A percentile compares a stretch with the other conserved stretches of the same genome.
Conservation (phyloP, 2,329 filamentous ascomycete genomes). For the Colletotrichum liriopes region DNA sequence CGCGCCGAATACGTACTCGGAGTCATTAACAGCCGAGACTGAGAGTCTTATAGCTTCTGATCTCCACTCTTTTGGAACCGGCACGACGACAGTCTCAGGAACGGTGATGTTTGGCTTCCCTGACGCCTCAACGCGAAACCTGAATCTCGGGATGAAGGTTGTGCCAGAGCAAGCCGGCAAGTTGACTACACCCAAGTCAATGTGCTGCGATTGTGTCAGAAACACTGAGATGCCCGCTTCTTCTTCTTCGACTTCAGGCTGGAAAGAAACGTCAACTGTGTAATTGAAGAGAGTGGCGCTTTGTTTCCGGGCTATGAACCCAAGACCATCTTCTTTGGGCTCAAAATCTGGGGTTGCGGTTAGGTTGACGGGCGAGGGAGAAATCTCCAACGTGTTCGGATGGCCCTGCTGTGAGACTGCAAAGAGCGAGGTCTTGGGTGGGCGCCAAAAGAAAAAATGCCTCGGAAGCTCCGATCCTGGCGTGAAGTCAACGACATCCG, state of each 20-base stretch:
- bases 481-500: slow-evolving; percentile 64
- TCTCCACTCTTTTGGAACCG: slow-evolving; percentile 58
- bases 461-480: slow-evolving; percentile 54
- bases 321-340: slow-evolving; percentile 55
- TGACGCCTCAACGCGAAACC: slow-evolving; percentile 60
- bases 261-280: slow-evolving; percentile 62
- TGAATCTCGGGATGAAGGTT: slow-evolving; percentile 55
- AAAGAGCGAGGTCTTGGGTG: slow-evolving; percentile 57
- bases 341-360: slow-evolving; percentile 53
- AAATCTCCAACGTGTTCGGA: slow-evolving; percentile 52
- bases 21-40: slow-evolving; percentile 61
- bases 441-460: slow-evolving; percentile 64
- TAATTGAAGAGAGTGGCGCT: slow-evolving; percentile 70
- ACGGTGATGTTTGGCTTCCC: slow-evolving; percentile 52
- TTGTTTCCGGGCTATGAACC: slow-evolving; percentile 69
- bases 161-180: slow-evolving; percentile 42
- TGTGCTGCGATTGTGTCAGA: slow-evolving; percentile 67
- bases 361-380: slow-evolving; percentile 44
- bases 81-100: slow-evolving; percentile 53
- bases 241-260: slow-evolving; percentile 55
- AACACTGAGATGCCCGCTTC: slow-evolving; percentile 70
- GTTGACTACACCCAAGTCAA: slow-evolving; percentile 61
- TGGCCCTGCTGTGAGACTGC: slow-evolving; percentile 55
- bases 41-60: slow-evolving; percentile 55
- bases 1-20: slow-evolving; percentile 60